phyloP scores from a whole-genome alignment of 139 green algal genomes.

The Zygnema circumcarinatum region DNA sequence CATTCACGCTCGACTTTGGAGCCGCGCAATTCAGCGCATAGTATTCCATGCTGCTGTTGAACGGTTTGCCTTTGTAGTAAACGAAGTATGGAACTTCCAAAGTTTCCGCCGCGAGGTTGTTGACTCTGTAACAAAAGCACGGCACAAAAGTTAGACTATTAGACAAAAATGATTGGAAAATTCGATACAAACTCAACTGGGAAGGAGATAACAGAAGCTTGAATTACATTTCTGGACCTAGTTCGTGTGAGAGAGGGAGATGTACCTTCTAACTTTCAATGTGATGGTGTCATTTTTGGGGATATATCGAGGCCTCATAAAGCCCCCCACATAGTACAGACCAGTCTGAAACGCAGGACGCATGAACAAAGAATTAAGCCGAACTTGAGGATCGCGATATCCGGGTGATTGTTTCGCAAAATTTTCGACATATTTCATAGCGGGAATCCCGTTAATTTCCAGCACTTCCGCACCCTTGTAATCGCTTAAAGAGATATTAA shows the following conservation, averaged over 20 bases:
- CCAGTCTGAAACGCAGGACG: no score
- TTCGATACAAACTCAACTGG: no score
- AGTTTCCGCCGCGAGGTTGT: not conserved
- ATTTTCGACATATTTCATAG: not conserved
- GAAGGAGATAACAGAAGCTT: no score
- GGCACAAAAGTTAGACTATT: no score
- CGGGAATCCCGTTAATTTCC: not conserved
- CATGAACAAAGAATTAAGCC: not conserved
- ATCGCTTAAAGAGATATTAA: not conserved
- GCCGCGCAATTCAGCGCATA: not conserved
- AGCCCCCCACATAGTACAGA: not conserved
- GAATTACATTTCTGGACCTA: no score
- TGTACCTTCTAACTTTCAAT: not conserved
- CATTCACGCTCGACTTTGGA: not conserved
- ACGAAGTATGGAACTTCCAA: not conserved
- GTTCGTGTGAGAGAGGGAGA: not conserved
- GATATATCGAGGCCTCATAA: not conserved
- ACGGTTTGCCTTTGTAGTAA: not conserved
- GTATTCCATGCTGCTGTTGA: not conserved
- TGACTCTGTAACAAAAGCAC: not conserved
- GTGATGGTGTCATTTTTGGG: not conserved
- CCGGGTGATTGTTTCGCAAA: not conserved
- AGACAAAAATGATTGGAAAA: no score
- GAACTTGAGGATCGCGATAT: not conserved
- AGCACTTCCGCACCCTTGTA: not conserved